Percentiles rank a stretch among this genome's conserved stretches.
Conservation (phyloP, 352 stramenopile genomes). For the Phytophthora citrophthora region DNA sequence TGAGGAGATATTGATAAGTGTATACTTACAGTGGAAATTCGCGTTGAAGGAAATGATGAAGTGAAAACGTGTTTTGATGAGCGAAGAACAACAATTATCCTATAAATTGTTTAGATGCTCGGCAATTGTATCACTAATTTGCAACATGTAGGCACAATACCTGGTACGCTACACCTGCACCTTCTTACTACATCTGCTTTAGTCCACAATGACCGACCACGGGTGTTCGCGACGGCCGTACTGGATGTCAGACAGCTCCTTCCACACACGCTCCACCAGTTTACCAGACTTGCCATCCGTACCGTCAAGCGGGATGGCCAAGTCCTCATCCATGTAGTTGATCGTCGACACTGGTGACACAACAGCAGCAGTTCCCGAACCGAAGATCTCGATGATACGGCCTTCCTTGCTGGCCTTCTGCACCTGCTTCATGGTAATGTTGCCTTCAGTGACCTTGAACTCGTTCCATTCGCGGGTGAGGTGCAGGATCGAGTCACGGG, state of each 20-base stretch:
- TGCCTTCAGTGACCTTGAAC: constrained; percentile 95
- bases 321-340: constrained; percentile 94
- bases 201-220: constrained; percentile 62
- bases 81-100: no score
- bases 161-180: no score
- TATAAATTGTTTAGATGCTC: no score
- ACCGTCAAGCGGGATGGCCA: constrained; percentile 91
- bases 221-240: constrained; percentile 62
- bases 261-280: constrained; percentile 89
- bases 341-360: constrained; percentile 95
- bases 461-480: constrained; percentile 91
- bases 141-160: no score
- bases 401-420: constrained; percentile 90
- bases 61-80: constrained; percentile 17
- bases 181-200: no score
- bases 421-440: constrained; percentile 96
- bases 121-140: no score
- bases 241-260: constrained; percentile 91
- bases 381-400: constrained; percentile 95
- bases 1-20: background rate
- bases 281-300: constrained; percentile 84
- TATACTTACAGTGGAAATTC: constrained; percentile 1
- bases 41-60: background rate
- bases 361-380: constrained; percentile 95
- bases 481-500: constrained; percentile 95